These are phyloP conservation scores for Alternaria sp. DNA, from an alignment of 2,329 filamentous ascomycete species.

Conservation along the genomic window DNA sequence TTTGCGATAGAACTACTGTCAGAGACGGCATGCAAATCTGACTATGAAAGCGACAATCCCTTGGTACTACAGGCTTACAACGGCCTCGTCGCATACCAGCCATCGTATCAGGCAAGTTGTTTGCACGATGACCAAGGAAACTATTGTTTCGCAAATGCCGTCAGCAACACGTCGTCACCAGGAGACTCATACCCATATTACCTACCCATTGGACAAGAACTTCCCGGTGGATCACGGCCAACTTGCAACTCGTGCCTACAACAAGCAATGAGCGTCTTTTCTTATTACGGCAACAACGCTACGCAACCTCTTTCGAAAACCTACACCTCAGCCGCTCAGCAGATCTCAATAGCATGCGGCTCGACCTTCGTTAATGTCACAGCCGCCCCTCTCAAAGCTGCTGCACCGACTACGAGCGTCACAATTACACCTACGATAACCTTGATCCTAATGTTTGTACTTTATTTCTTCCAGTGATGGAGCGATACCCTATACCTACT, in stretches of 20 bases:
- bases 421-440: slow-evolving; percentile 42
- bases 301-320: slow-evolving; percentile 71
- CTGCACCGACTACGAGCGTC: slow-evolving; percentile 29
- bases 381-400: slow-evolving; percentile 52
- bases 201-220: slow-evolving; percentile 76
- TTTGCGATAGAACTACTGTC: slow-evolving; percentile 72
- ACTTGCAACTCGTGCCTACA: slow-evolving; percentile 78
- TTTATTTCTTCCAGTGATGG: slow-evolving; percentile 43
- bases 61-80: slow-evolving; percentile 77
- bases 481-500: slow-evolving; percentile 19
- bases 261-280: slow-evolving; percentile 83
- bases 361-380: slow-evolving; percentile 62
- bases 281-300: slow-evolving; percentile 70
- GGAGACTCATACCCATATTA: slow-evolving; percentile 85
- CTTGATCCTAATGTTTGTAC: slow-evolving; percentile 46
- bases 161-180: slow-evolving; percentile 75
- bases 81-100: slow-evolving; percentile 78
- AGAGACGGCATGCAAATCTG: slow-evolving; percentile 72
- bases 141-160: slow-evolving; percentile 84
- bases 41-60: slow-evolving; percentile 72
- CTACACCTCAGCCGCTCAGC: slow-evolving; percentile 74
- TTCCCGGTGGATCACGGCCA: slow-evolving; percentile 74
- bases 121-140: slow-evolving; percentile 71
- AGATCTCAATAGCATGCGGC: slow-evolving; percentile 73
- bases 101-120: slow-evolving; percentile 82